Evolutionary conservation across 495 filamentous ascomycete species (phyloP), one percentile per base, ranked within the genome.

Genomic region (Beverwykella pulmonaria): DNA sequence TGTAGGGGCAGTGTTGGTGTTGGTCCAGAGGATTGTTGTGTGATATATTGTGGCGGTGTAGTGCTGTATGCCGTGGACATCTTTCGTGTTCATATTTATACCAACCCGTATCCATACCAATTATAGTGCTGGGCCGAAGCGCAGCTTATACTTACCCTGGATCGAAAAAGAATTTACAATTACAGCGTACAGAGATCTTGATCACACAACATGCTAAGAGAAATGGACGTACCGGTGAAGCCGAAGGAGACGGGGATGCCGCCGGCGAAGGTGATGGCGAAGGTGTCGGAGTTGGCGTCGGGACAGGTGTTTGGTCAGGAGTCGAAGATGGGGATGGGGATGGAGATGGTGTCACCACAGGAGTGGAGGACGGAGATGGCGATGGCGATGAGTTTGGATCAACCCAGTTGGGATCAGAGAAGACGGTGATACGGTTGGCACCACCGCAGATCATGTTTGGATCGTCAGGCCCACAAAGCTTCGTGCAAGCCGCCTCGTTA

Each of bases 211-310:
- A 19, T 34, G 32, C 7, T 5, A 8, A 48, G 17, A 15, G 17
- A 48, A 48, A 6, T 48, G n/a, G n/a, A 48, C 44, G 44, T 48
- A 48, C 44, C 44, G 44, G 15, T n/a, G 17, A n/a, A 48, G 44
- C 5, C 7, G 44, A 5, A 6, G 44, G 44, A 5, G 15, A 6
- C 7, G 32, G 32, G 12, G 32, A 6, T 34, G 32, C 6, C 32
- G 32, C 12, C 32, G 32, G 12, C 6, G 32, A 34, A 6, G 32
- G 32, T 34, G 32, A 34, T 34, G 32, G 32, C 12, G 32, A 34
- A 6, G 32, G 32, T 34, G n/a, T n/a, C n/a, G n/a, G n/a, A n/a
- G n/a, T n/a, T n/a, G n/a, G n/a, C n/a, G n/a, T n/a, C n/a, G n/a
- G n/a, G n/a, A n/a, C n/a, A n/a, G n/a, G n/a, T n/a, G n/a, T n/a